phyloP scores from a whole-genome alignment of 208 protist genomes.

The Crithidia brevicula region DNA sequence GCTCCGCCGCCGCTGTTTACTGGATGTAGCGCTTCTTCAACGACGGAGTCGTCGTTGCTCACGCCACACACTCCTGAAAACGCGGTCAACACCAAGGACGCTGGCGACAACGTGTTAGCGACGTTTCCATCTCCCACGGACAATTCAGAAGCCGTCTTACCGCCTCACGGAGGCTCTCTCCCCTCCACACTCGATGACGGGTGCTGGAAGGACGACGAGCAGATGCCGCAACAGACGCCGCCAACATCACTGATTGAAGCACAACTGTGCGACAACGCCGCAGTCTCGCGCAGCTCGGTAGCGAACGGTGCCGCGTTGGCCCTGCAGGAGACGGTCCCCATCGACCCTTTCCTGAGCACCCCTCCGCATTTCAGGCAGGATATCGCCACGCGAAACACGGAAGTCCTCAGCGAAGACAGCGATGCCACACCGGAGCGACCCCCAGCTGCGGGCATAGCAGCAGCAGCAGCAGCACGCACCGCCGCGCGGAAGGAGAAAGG shows the following conservation, averaged over 20 bases:
- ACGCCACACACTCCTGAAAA: neutral
- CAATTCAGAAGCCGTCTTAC: neutral
- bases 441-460: neutral
- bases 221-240: conserved; percentile 14
- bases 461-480: too few relatives aligned
- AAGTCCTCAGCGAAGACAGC: neutral
- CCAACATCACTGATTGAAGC: neutral
- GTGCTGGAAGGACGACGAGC: conserved; percentile 27
- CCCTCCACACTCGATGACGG: conserved; percentile 36
- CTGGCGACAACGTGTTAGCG: neutral
- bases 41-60: conserved; percentile 5
- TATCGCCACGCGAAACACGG: neutral
- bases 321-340: conserved; percentile 20
- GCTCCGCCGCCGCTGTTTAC: conserved; percentile 1
- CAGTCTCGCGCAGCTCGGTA: neutral
- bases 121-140: neutral
- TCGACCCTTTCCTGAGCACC: conserved; percentile 37
- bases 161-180: conserved; percentile 12
- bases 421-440: neutral
- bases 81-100: neutral
- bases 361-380: conserved; percentile 17
- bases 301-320: neutral
- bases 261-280: neutral
- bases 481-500: neutral
- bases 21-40: neutral